These are phyloP conservation scores for Chaetoceros muelleri DNA, from an alignment of 108 stramenopile species.

Conservation along the genomic window DNA sequence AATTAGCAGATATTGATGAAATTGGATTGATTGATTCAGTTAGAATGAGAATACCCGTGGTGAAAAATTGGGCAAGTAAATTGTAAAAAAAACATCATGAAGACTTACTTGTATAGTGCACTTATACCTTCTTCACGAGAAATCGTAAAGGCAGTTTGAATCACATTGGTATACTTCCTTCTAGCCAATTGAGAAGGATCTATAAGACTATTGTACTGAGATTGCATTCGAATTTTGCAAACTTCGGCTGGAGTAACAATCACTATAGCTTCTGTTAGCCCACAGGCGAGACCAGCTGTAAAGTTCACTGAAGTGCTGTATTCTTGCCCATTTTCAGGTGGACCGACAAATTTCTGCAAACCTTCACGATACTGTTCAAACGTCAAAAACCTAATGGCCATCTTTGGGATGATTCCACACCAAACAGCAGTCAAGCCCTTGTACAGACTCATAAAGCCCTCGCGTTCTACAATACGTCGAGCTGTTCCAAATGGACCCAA, in stretches of 20 bases:
- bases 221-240: conserved; percentile 93
- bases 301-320: conserved; percentile 37
- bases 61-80: too few species aligned
- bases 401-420: conserved; percentile 93
- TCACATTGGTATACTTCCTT: conserved; percentile 86
- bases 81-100: too few species aligned
- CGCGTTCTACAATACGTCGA: conserved; percentile 74
- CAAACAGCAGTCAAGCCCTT: conserved; percentile 95
- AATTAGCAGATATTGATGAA: too few species aligned
- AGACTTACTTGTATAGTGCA: conserved; percentile 79
- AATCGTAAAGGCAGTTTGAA: conserved; percentile 82
- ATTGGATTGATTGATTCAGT: too few species aligned
- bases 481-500: conserved; percentile 75
- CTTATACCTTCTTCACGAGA: conserved; percentile 87
- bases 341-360: conserved; percentile 13
- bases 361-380: conserved; percentile 75
- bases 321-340: neutral
- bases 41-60: too few species aligned
- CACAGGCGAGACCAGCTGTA: conserved; percentile 80
- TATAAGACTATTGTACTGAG: conserved; percentile 79
- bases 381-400: conserved; percentile 94
- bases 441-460: conserved; percentile 94
- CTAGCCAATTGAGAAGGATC: conserved; percentile 69
- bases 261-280: conserved; percentile 81
- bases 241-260: conserved; percentile 80